Conservation (phyloP, 2,329 filamentous ascomycete genomes). For the Stagonosporopsis chrysanthemi region DNA sequence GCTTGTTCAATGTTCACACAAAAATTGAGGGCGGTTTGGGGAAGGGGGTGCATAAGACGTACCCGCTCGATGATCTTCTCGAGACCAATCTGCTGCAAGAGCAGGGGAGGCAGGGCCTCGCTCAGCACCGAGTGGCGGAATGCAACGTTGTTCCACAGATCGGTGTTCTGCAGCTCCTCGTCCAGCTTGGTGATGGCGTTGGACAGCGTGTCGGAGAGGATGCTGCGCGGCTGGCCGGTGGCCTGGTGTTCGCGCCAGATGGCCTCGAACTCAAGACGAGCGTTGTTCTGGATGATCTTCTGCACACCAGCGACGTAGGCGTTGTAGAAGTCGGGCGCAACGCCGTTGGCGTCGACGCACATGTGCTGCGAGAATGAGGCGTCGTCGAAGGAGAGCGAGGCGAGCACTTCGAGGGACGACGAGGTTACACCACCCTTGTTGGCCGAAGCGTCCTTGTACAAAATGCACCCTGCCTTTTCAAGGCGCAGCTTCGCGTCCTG, state of each 20-base stretch:
- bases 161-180: slow-evolving; percentile 92
- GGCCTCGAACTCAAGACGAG: slow-evolving; percentile 92
- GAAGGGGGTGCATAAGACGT: slow-evolving; percentile 42
- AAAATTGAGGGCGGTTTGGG: too few species aligned
- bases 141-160: slow-evolving; percentile 84
- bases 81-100: slow-evolving; percentile 89
- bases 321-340: slow-evolving; percentile 88
- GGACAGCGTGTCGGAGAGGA: slow-evolving; percentile 90
- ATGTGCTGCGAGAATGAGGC: slow-evolving; percentile 88
- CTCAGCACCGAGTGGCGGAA: slow-evolving; percentile 79
- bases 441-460: slow-evolving; percentile 97
- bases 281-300: slow-evolving; percentile 88
- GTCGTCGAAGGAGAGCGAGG: slow-evolving; percentile 93
- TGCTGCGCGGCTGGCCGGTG: slow-evolving; percentile 79
- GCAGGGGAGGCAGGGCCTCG: slow-evolving; percentile 83
- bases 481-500: slow-evolving; percentile 96
- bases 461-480: slow-evolving; percentile 90
- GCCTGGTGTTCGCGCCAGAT: slow-evolving; percentile 94
- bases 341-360: slow-evolving; percentile 81
- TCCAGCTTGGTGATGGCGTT: slow-evolving; percentile 95
- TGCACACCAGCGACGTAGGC: slow-evolving; percentile 93
- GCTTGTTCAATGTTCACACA: too few species aligned
- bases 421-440: slow-evolving; percentile 99
- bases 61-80: slow-evolving; percentile 84
- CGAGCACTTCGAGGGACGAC: slow-evolving; percentile 93